Conservation (phyloP, 148 eudicot species). For the Nyssa sinensis region DNA sequence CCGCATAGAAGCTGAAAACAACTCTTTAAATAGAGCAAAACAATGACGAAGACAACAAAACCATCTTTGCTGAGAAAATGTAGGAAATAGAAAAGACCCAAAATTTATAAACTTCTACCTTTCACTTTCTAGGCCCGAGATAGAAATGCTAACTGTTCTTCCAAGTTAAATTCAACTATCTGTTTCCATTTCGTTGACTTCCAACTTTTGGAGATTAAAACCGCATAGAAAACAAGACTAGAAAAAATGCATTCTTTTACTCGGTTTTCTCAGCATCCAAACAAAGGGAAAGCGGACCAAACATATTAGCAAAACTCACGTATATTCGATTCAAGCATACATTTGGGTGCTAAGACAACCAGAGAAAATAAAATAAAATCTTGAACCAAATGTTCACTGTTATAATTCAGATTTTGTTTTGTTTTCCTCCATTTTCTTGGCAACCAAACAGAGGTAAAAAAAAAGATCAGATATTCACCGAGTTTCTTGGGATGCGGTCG, state of each 20-base stretch:
- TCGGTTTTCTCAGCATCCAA: background rate
- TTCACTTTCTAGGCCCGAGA: background rate
- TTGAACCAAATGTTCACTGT: background rate
- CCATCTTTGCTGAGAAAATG: background rate
- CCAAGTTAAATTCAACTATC: background rate
- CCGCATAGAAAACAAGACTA: background rate
- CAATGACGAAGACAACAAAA: too few relatives aligned
- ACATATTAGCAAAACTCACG: background rate
- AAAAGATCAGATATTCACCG: slow-evolving; percentile 30
- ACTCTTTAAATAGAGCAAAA: too few relatives aligned
- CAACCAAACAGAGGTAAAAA: background rate
- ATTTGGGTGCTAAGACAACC: background rate
- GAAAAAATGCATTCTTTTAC: background rate
- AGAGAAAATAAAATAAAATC: background rate
- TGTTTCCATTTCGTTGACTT: too few relatives aligned
- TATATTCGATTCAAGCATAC: background rate
- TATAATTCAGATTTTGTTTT: too few relatives aligned
- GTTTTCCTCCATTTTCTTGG: background rate
- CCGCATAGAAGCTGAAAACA: too few relatives aligned
- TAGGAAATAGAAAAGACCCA: background rate
- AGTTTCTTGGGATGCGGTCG: slow-evolving; percentile 41
- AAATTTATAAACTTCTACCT: background rate
- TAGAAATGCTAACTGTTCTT: background rate
- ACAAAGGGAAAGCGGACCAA: background rate
- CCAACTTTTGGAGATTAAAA: background rate